Percentiles rank a stretch among this genome's conserved stretches.
These are phyloP conservation scores for Neophaeococcomyces aloes DNA, from an alignment of 2,329 filamentous ascomycete genomes.

Conservation along the genomic window DNA sequence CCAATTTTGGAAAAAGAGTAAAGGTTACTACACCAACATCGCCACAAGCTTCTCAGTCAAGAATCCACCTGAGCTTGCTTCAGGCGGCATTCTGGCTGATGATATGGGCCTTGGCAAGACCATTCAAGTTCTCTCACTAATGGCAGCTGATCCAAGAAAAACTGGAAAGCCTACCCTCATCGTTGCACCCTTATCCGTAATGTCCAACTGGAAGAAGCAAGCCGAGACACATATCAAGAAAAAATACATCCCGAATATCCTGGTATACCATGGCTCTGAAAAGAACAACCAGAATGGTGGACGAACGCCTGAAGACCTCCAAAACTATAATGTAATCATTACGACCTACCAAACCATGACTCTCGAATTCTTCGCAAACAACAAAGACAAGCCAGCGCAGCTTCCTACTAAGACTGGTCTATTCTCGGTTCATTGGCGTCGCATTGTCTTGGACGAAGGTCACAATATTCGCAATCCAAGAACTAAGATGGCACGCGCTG, in stretches of 20 bases:
- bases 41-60: conserved; percentile 58
- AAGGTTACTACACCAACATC: conserved; percentile 50
- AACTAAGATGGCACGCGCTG: conserved; percentile 61
- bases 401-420: conserved; percentile 39
- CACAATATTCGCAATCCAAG: conserved; percentile 70
- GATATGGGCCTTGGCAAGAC: conserved; percentile 82
- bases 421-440: conserved; percentile 61
- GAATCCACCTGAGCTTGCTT: conserved; percentile 53
- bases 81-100: conserved; percentile 76
- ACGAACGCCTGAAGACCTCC: conserved; percentile 46
- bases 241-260: conserved; percentile 53
- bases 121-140: conserved; percentile 70
- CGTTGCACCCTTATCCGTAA: conserved; percentile 69
- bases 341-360: conserved; percentile 73
- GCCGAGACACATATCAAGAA: conserved; percentile 59
- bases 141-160: conserved; percentile 45
- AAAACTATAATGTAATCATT: conserved; percentile 63
- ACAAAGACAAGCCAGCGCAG: conserved; percentile 35
- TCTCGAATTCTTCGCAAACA: conserved; percentile 48
- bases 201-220: conserved; percentile 84
- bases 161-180: conserved; percentile 53
- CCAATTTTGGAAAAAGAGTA: conserved; percentile 63
- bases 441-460: conserved; percentile 73
- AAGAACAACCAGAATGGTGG: conserved; percentile 35
- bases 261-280: conserved; percentile 62